A percentile compares a stretch with the other conserved stretches of the same genome.
These are phyloP conservation scores for Corynascus novoguineensis DNA, from an alignment of 495 filamentous ascomycete species.

Conservation along the genomic window DNA sequence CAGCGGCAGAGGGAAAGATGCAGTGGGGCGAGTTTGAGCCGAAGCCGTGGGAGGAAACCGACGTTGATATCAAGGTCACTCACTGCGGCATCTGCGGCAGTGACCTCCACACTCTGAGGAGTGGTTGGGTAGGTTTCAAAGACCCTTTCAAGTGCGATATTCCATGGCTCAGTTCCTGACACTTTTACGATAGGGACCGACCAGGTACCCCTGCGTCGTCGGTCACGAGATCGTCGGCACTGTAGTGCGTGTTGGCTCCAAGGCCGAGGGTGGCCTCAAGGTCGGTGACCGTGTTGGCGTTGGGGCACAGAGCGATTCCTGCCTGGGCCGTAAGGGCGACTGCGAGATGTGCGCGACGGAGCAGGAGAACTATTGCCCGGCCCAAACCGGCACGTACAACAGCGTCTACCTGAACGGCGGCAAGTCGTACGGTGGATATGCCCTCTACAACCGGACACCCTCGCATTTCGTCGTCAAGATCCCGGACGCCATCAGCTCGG, in stretches of 20 bases:
- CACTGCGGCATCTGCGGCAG: constrained; percentile 83
- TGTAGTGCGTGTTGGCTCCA: constrained; percentile 62
- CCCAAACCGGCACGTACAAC: constrained; percentile 63
- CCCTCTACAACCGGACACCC: constrained; percentile 63
- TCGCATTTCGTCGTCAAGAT: constrained; percentile 75
- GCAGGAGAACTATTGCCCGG: constrained; percentile 64
- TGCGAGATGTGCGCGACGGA: constrained; percentile 64
- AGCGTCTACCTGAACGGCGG: constrained; percentile 56
- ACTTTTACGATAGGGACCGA: constrained; percentile 39
- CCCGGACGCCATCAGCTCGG: constrained; percentile 50
- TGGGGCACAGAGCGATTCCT: constrained; percentile 71
- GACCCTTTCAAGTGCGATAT: background rate
- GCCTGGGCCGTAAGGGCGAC: constrained; percentile 48
- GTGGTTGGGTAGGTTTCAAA: constrained; percentile 59
- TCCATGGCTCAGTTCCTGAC: background rate
- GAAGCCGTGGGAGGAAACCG: constrained; percentile 71
- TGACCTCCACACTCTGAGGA: constrained; percentile 70
- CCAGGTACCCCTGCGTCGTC: constrained; percentile 66
- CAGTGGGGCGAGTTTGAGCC: constrained; percentile 65
- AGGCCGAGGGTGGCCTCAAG: constrained; percentile 51
- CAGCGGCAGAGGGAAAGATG: constrained; percentile 62
- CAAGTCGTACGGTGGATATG: constrained; percentile 65
- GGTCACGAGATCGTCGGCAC: constrained; percentile 84
- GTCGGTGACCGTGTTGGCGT: constrained; percentile 81
- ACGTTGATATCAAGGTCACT: constrained; percentile 71